Percentiles rank a stretch among this genome's conserved stretches.
Evolutionary conservation across 208 protist genomes (phyloP).

Genomic region (Crithidia mellificae): DNA sequence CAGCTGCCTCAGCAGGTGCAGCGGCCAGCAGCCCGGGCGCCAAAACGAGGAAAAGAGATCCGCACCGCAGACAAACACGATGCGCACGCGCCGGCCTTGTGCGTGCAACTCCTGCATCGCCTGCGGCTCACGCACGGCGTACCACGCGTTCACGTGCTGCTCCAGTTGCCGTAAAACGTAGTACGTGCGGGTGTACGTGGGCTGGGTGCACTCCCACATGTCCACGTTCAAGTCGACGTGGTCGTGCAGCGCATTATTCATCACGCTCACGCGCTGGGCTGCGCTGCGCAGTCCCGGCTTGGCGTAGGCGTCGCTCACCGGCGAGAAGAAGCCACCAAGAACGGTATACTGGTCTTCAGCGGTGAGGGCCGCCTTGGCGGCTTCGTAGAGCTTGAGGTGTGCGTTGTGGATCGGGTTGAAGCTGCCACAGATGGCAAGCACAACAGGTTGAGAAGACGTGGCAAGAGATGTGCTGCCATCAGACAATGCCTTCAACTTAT

Average conservation of each 20-base stretch:
- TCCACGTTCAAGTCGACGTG: conserved; percentile 61
- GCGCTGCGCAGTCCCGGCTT: conserved; percentile 63
- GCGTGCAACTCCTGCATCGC: conserved; percentile 14
- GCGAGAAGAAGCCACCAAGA: conserved; percentile 82
- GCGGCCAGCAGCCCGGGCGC: conserved; percentile 58
- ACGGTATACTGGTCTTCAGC: conserved; percentile 17
- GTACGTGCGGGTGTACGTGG: conserved; percentile 61
- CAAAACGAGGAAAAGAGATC: conserved; percentile 83
- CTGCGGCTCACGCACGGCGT: conserved; percentile 29
- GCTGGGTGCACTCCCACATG: conserved; percentile 77
- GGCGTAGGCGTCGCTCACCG: conserved; percentile 74
- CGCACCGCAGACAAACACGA: conserved; percentile 69
- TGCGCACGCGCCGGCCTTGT: conserved; percentile 36
- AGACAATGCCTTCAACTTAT: conserved; percentile 45
- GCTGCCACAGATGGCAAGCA: conserved; percentile 73
- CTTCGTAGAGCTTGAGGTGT: conserved; percentile 65
- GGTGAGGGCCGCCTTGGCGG: conserved; percentile 36
- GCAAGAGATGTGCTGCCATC: not conserved
- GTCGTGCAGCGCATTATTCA: conserved; percentile 31
- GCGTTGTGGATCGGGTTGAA: conserved; percentile 86
- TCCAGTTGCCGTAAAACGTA: conserved; percentile 73
- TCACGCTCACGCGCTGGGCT: conserved; percentile 44
- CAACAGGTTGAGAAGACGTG: conserved; percentile 30
- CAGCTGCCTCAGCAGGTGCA: conserved; percentile 55
- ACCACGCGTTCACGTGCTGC: conserved; percentile 46